Evolutionary conservation across 805 yeast genomes (phyloP), one percentile per base, ranked within the genome.

Genomic region (Schwanniomyces occidentalis): DNA sequence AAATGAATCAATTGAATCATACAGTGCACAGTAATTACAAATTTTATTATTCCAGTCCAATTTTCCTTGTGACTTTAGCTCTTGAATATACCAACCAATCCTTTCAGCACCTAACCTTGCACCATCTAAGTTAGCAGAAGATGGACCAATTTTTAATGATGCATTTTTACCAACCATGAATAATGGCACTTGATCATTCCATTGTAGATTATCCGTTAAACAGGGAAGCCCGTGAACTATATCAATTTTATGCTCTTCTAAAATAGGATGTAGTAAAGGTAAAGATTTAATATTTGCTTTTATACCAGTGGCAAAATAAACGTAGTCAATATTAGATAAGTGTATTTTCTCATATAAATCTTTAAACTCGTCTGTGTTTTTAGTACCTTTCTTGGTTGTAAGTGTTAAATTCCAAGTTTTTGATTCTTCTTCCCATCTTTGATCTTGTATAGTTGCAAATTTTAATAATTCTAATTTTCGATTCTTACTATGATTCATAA

Each of bases 111-210:
- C 72, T 8, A 60, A 40, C 23, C 76, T 43, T 1, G 73, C 75
- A 3, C 75, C 76, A 34, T 68, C 75, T 27, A 70, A 48, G 36
- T 71, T 71, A 2, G 75, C 75, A 14, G 71, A 58, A 0, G 73
- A 61, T 1, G 75, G 75, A 0, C 75, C 75, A 33, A 65, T 58
- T 28, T 60, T 48, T 14, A 70, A 44, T 28, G 64, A 59, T 0
- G 75, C 73, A 38, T 67, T 61, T 40, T 70, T 65, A 2, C 75
- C 75, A 4, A 63, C 45, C 57, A 69, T 52, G 37, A 59, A 69
- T 16, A 70, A 48, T 0, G 74, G 75, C 3, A 69, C 35, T 7
- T 54, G 54, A 1, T 51, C 44, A 32, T 54, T 58, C 73, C 74
- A 69, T 40, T 66, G 71, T 19, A 71, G 52, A 28, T 70, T 57